Percentiles rank a stretch among this genome's conserved stretches.
Evolutionary conservation across 768 basidiomycete species (phyloP).

Genomic region (Suillus plorans): DNA sequence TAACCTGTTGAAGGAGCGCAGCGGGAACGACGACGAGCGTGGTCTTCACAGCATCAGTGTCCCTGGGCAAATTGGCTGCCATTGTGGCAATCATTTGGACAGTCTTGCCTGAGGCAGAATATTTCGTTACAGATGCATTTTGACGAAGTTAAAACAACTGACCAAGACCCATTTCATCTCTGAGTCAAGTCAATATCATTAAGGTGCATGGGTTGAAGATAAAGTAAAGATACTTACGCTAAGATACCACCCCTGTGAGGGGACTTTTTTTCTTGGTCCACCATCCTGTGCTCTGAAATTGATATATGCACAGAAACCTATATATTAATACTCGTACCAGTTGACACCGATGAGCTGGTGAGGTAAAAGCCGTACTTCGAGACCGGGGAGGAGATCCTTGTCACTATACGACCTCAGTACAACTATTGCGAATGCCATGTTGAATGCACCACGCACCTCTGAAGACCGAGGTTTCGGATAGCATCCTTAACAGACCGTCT

Average conservation of each 20-base stretch:
- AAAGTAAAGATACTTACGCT: slow-evolving; percentile 38
- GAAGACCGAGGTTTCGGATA: slow-evolving; percentile 50
- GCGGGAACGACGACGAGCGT: slow-evolving; percentile 79
- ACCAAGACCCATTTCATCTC: slow-evolving; percentile 73
- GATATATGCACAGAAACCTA: neutral
- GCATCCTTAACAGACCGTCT: slow-evolving; percentile 52
- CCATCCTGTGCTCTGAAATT: slow-evolving; percentile 49
- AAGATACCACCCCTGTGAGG: slow-evolving; percentile 61
- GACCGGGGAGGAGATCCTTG: slow-evolving; percentile 60
- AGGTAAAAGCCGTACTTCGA: slow-evolving; percentile 67
- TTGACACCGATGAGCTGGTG: slow-evolving; percentile 79
- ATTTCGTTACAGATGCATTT: slow-evolving; percentile 1
- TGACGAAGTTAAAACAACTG: neutral
- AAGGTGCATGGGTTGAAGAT: slow-evolving; percentile 4
- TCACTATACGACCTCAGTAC: slow-evolving; percentile 33
- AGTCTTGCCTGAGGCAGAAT: slow-evolving; percentile 52
- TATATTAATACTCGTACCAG: slow-evolving; percentile 42
- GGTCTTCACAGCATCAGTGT: slow-evolving; percentile 46
- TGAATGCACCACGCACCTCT: slow-evolving; percentile 36
- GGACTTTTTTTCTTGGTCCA: slow-evolving; percentile 53
- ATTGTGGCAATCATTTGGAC: slow-evolving; percentile 82
- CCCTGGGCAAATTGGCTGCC: slow-evolving; percentile 58
- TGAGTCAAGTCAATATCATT: slow-evolving; percentile 19
- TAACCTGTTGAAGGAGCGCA: slow-evolving; percentile 68
- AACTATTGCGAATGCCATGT: neutral